Base-by-base conservation (phyloP, 1,284 basidiomycete species). In the Cryptococcus sp. region DNA sequence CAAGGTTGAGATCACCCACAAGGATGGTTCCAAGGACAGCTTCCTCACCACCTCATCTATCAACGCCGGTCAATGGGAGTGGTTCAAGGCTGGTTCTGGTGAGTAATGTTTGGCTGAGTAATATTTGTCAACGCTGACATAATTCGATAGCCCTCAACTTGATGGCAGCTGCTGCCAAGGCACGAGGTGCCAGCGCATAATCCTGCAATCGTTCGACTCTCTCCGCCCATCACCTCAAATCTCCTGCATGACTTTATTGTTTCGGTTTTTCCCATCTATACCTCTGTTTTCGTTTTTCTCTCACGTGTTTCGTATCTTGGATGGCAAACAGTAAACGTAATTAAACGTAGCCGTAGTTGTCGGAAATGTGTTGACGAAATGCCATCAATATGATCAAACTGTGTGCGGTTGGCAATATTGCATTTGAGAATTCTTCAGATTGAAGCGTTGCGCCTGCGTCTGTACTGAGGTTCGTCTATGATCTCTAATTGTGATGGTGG, bases 51-150 rank as follows among this genome's bases (percentile, higher is more conserved):
- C 60, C 46, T 62, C 69, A 45, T 74, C 73, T 39, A 67, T 68
- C 72, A 69, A 67, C 67, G 62, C 91, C 79, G 90, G 89, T 53
- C 92, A 95, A 80, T 92, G 93, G 73, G 88, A 85, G 70, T 94
- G 91, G 91, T 93, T 94, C 86, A 91, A 91, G 83, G 90, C 91
- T 72, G 91, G 91, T 54, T 90, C 88, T 66, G 90, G 64, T 66
- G 52, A 64, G 64, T 64, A 19, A 29, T 37, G 5, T 34, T 13
- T 34, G 29, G 29, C 3, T 4, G 29, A 2, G 8, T 34, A 13
- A 34, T 34, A 10, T 10, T 5, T 10, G 13, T 34, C 29, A 34
- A 34, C 26, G 51, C 43, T 55, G 48, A 52, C 17, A 45, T 26
- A n/a, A 11, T 5, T 46, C 3, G 19, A n/a, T 43, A 63, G 74